Evolutionary conservation across 345 rosid species (phyloP).

Genomic region (Eucalyptus fibrosa): DNA sequence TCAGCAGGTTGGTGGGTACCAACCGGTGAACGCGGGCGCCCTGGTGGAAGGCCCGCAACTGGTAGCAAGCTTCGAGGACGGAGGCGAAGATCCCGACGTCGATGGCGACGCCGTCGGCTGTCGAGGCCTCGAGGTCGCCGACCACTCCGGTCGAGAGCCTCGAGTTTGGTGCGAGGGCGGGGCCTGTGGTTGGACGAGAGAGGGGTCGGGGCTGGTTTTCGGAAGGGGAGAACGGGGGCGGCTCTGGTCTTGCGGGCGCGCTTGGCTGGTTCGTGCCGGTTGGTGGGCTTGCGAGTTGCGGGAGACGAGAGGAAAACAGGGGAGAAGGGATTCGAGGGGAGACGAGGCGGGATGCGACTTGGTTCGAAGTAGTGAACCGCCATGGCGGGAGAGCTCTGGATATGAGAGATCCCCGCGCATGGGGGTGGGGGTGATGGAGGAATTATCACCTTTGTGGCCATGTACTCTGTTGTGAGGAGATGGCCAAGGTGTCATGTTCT

Average conservation of each 20-base stretch:
- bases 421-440: background rate
- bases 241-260: background rate
- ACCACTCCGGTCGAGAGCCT: constrained; percentile 49
- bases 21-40: constrained; percentile 47
- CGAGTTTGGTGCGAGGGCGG: constrained; percentile 24
- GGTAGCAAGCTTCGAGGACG: constrained; percentile 61
- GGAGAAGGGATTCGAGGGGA: background rate
- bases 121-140: constrained; percentile 44
- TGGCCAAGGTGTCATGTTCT: background rate
- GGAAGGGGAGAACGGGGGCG: background rate
- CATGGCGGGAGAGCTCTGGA: background rate
- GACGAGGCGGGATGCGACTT: background rate
- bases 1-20: constrained; percentile 37
- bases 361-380: background rate
- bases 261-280: background rate
- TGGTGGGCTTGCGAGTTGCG: background rate
- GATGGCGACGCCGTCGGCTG: constrained; percentile 33
- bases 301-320: background rate
- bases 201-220: constrained; percentile 48
- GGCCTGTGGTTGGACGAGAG: constrained; percentile 19
- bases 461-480: fast-evolving
- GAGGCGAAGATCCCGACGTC: constrained; percentile 56
- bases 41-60: constrained; percentile 30
- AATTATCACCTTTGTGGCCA: background rate
- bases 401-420: background rate